Evolutionary conservation across 2,329 filamentous ascomycete genomes (phyloP).

Genomic region (Colletotrichum coccodes): DNA sequence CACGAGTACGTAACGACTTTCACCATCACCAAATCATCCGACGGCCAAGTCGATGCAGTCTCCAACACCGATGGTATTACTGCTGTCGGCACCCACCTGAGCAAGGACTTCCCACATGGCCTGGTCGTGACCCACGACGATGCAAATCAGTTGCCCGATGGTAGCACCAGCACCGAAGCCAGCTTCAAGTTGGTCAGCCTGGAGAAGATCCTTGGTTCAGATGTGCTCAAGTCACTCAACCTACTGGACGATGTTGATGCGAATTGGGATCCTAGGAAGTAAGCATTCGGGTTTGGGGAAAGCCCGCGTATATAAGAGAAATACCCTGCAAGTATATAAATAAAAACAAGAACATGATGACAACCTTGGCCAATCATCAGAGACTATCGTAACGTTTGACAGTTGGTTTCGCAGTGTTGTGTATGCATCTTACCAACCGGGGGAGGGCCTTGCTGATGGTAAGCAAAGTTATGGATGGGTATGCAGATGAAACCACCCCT

Average conservation of each 20-base stretch:
- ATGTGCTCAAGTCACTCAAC: constrained; percentile 37
- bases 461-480: too few relatives aligned
- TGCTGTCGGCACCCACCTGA: constrained; percentile 55
- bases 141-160: constrained; percentile 58
- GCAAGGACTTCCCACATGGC: constrained; percentile 52
- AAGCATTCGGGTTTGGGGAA: neutral
- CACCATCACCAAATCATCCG: constrained; percentile 52
- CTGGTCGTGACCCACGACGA: constrained; percentile 64
- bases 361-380: too few relatives aligned
- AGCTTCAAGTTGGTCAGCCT: constrained; percentile 62
- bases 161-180: constrained; percentile 55
- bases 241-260: constrained; percentile 48
- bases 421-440: too few relatives aligned
- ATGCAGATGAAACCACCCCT: too few relatives aligned
- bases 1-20: constrained; percentile 62
- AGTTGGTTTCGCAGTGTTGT: too few relatives aligned
- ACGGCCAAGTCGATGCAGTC: constrained; percentile 57
- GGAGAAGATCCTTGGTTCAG: constrained; percentile 49
- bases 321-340: neutral
- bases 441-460: too few relatives aligned
- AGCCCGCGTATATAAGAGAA: neutral
- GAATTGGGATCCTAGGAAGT: constrained; percentile 51
- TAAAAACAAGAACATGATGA: neutral
- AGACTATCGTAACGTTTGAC: too few relatives aligned
- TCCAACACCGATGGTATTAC: constrained; percentile 64